These are phyloP conservation scores for Fraxinus latifolia DNA, from an alignment of 305 asterid genomes.

Conservation along the genomic window DNA sequence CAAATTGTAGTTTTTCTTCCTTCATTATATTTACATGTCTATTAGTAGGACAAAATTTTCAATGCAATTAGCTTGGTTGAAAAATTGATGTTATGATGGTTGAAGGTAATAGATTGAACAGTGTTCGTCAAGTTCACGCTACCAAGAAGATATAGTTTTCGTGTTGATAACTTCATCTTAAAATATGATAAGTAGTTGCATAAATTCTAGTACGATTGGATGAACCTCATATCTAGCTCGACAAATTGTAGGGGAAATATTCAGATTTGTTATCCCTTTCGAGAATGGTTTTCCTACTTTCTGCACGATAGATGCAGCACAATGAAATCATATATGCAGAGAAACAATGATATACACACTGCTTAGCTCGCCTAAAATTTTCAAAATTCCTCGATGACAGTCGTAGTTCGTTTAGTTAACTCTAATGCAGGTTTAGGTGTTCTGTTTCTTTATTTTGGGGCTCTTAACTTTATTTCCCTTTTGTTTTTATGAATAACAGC, in stretches of 20 bases:
- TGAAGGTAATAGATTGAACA: neutral
- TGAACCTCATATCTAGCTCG: neutral
- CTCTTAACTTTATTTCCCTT: neutral
- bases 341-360: neutral
- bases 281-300: neutral
- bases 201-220: neutral
- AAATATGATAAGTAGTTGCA: neutral
- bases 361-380: neutral
- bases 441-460: neutral
- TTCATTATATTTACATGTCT: neutral
- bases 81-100: neutral
- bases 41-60: neutral
- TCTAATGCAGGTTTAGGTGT: neutral
- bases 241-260: neutral
- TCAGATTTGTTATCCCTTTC: neutral
- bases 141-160: neutral
- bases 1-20: neutral
- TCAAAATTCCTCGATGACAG: neutral
- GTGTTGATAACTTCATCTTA: neutral
- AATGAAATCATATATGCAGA: neutral
- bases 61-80: neutral
- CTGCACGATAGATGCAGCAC: neutral
- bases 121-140: neutral
- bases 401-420: neutral
- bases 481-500: neutral